Evolutionary conservation across 1,284 basidiomycete species (phyloP).

Genomic region (Earliella scabrosa): DNA sequence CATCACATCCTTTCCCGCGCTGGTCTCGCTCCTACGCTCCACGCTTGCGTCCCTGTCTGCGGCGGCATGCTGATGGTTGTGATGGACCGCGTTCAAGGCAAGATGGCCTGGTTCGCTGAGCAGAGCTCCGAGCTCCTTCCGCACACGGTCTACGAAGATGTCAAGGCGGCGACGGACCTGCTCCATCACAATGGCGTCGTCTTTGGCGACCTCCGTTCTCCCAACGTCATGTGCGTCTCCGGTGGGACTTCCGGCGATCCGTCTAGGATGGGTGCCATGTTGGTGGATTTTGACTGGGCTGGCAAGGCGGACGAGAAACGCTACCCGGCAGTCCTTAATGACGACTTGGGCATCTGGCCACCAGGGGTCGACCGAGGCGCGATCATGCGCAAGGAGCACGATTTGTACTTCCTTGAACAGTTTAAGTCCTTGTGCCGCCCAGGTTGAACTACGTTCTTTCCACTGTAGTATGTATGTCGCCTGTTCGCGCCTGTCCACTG

Average conservation of each 20-base stretch:
- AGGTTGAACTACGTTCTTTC: too few relatives aligned
- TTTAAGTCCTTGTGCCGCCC: background rate
- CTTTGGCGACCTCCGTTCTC: slow-evolving; percentile 15
- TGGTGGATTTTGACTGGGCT: slow-evolving; percentile 1
- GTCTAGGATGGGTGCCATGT: background rate
- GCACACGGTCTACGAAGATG: slow-evolving; percentile 2
- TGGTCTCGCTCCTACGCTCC: slow-evolving; percentile 8
- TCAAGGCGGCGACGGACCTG: slow-evolving; percentile 3
- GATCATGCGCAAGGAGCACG: background rate
- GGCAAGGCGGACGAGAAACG: background rate
- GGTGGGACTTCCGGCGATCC: background rate
- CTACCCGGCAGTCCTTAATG: background rate
- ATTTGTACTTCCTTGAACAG: background rate
- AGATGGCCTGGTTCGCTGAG: background rate
- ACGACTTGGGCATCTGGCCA: background rate
- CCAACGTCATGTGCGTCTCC: slow-evolving; percentile 8
- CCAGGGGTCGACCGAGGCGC: background rate
- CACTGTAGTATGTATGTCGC: too few relatives aligned
- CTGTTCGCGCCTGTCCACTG: too few relatives aligned
- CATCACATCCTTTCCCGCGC: slow-evolving; percentile 3
- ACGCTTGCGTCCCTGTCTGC: slow-evolving; percentile 1
- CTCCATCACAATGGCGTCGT: slow-evolving; percentile 9
- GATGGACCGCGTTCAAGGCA: slow-evolving; percentile 10
- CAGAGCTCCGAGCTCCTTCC: background rate
- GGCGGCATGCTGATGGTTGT: slow-evolving; percentile 12